These are phyloP conservation scores for Saccharomyces kudriavzevii DNA, from an alignment of 805 yeast species.

Conservation along the genomic window DNA sequence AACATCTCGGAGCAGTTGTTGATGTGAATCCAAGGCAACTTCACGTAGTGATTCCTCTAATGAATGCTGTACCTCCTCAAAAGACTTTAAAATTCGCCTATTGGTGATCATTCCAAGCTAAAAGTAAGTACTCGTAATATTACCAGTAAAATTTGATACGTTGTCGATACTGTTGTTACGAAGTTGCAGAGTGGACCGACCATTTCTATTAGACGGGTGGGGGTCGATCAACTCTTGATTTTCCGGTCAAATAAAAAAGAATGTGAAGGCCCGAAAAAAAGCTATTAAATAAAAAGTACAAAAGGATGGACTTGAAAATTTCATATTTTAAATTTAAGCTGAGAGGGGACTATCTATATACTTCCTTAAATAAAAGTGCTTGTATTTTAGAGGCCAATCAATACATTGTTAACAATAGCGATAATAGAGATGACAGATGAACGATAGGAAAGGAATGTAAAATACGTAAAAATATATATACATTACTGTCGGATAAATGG, in stretches of 20 bases:
- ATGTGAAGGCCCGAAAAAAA: neutral
- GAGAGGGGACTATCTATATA: too few relatives aligned
- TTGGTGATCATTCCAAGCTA: slow-evolving; percentile 7
- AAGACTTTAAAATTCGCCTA: slow-evolving; percentile 8
- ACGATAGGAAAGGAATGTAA: neutral
- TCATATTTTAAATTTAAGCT: neutral
- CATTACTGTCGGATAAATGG: neutral
- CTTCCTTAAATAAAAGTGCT: neutral
- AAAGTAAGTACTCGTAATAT: neutral
- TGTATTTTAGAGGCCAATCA: neutral
- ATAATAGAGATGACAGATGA: neutral
- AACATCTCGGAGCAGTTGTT: neutral
- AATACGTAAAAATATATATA: neutral
- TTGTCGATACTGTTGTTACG: neutral
- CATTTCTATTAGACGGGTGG: neutral
- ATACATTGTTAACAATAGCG: neutral
- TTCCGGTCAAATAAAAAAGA: neutral
- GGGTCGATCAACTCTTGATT: neutral
- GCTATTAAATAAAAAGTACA: neutral
- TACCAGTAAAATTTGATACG: neutral
- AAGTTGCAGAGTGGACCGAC: neutral
- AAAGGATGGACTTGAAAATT: neutral
- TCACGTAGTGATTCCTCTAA: slow-evolving; percentile 10
- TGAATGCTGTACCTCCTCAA: slow-evolving; percentile 7
- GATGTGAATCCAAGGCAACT: slow-evolving; percentile 3